Base-by-base conservation (phyloP, 148 eudicot genomes). In the Arbutus unedo region DNA sequence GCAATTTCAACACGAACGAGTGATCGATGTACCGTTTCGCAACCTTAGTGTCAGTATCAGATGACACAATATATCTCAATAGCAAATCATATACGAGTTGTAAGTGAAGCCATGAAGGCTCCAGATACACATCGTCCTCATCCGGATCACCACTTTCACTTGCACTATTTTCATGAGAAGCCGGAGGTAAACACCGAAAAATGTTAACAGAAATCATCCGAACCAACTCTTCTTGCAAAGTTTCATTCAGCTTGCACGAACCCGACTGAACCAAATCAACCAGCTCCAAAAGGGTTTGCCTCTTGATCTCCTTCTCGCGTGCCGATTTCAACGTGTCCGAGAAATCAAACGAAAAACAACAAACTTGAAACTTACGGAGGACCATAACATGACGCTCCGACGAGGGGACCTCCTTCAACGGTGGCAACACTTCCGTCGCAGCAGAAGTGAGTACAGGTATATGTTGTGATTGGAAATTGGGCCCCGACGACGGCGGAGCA, bases 81-180 rank as follows among this genome's bases (percentile, higher is more conserved):
- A 88, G 88, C 62, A 90, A 82, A 59, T 90, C 92, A 53, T 88
- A 88, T 3, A 90, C 88, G 8, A 90, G 82, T 49, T 90, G 90
- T 84, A 90, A 83, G 76, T 90, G 92, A 14, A 83, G 89, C 92
- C 92, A 90, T 4, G 86, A 50, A 0, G 92, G 90, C 49, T 90
- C 92, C 83, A 85, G 77, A 50, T 84, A 88, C 78, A 85, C 80
- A 1, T 90, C 92, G 6, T 90, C 92, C 68, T 90, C 92, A 5
- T 88, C 92, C 1, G 87, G 90, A 56, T 90, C 92, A 51, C 84
- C 90, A 64, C 64, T 78, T 25, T 76, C 85, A 4, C 48, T 48
- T 0, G 84, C 88, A 5, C 85, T 90, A 62, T 79, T 88, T 59
- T 90, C 90, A 78, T 86, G 89, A 4, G 87, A 55, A 2, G 80